phyloP scores from a whole-genome alignment of 305 asterid species.

The Solanum hybrid region DNA sequence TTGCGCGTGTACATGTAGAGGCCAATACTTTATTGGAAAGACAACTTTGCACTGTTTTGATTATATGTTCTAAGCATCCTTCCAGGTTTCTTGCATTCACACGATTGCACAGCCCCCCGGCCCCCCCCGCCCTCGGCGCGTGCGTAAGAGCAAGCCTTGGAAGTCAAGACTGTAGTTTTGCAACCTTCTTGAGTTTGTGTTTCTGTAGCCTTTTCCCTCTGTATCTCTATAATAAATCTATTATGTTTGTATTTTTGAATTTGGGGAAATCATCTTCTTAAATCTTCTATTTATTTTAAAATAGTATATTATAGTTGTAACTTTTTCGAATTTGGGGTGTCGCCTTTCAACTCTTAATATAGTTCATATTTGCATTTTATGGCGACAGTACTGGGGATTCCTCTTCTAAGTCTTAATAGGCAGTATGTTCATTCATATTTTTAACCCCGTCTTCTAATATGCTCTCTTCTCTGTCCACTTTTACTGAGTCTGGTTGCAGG shows the following conservation, averaged over 20 bases:
- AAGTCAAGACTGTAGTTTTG: neutral
- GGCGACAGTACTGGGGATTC: neutral
- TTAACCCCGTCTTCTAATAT: neutral
- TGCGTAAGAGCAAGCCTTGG: neutral
- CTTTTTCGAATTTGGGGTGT: neutral
- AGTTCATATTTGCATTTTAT: neutral
- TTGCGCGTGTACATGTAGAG: neutral
- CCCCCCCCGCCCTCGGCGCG: neutral
- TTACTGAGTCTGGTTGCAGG: constrained; percentile 32
- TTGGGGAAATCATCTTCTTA: neutral
- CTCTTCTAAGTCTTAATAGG: neutral
- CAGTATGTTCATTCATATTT: neutral
- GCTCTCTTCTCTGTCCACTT: neutral
- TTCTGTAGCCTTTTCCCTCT: neutral
- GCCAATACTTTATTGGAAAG: constrained; percentile 1
- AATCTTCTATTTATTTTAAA: neutral
- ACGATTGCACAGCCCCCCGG: neutral
- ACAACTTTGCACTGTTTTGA: neutral
- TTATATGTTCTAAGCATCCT: neutral
- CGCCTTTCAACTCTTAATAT: neutral
- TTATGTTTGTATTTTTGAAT: neutral
- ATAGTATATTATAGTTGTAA: neutral
- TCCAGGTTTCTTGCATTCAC: neutral
- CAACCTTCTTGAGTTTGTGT: neutral
- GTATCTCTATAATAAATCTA: neutral